Evolutionary conservation across 2,329 filamentous ascomycete species (phyloP).

Genomic region (Aspergillus sp.): DNA sequence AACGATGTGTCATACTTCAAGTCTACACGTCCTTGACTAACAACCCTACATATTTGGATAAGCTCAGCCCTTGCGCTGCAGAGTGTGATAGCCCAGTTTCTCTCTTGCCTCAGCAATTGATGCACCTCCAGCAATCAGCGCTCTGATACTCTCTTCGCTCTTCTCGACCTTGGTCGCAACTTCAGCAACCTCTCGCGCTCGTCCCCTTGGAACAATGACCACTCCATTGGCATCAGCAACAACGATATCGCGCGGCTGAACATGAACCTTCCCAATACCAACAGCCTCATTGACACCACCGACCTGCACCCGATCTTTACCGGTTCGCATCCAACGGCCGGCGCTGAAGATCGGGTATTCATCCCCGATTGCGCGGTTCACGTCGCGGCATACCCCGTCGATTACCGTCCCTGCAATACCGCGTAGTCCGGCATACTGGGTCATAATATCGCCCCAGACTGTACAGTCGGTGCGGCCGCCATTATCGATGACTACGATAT

Average conservation of each 20-base stretch:
- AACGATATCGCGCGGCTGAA: conserved; percentile 29
- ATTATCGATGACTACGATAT: conserved; percentile 37
- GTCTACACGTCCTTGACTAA: no score
- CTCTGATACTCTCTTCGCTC: neutral
- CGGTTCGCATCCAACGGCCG: conserved; percentile 36
- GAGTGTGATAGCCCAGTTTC: neutral
- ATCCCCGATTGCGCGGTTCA: conserved; percentile 29
- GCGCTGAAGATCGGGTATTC: conserved; percentile 32
- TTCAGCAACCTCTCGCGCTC: neutral
- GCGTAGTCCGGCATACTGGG: conserved; percentile 20
- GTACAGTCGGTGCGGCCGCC: conserved; percentile 36
- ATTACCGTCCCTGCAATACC: conserved; percentile 26
- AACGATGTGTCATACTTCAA: no score
- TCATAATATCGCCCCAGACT: conserved; percentile 40
- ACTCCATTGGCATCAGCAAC: conserved; percentile 30
- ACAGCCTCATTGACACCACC: conserved; percentile 30
- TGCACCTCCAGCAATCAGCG: neutral
- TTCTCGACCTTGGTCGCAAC: neutral
- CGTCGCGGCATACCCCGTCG: conserved; percentile 35
- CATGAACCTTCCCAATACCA: conserved; percentile 29
- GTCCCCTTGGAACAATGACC: conserved; percentile 18
- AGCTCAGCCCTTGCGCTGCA: neutral
- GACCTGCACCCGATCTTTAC: conserved; percentile 34
- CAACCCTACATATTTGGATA: no score
- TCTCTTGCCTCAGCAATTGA: neutral